A percentile compares a stretch with the other conserved stretches of the same genome.
Conservation (phyloP, 495 filamentous ascomycete species). For the Penicillium paxilli region DNA sequence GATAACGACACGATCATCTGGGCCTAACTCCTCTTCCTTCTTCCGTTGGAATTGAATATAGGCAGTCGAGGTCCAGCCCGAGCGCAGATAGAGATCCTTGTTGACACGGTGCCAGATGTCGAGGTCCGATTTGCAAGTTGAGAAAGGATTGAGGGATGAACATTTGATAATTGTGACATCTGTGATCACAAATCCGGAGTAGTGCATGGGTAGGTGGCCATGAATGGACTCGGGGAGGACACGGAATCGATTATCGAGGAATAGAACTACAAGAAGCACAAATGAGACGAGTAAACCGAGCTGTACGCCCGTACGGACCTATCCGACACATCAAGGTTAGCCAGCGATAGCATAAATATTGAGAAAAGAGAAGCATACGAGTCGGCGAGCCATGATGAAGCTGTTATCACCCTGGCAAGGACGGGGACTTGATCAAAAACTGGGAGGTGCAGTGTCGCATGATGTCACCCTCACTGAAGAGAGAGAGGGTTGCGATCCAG, state of each 20-base stretch:
- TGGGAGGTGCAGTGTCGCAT: constrained; percentile 26
- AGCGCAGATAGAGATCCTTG: constrained; percentile 85
- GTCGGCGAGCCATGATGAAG: constrained; percentile 48
- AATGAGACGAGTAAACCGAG: constrained; percentile 65
- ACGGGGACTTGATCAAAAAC: constrained; percentile 31
- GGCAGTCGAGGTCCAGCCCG: constrained; percentile 71
- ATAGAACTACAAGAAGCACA: constrained; percentile 66
- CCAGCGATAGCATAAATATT: not conserved
- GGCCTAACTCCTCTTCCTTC: constrained; percentile 79
- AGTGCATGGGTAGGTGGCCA: constrained; percentile 78
- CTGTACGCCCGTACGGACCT: constrained; percentile 82
- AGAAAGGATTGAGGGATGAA: constrained; percentile 71
- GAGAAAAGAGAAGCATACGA: constrained; percentile 32
- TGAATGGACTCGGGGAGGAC: constrained; percentile 82
- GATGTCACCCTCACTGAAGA: constrained; percentile 12
- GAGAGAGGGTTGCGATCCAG: not conserved
- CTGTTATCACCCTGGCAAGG: constrained; percentile 36
- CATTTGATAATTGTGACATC: constrained; percentile 86
- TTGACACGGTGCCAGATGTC: constrained; percentile 80
- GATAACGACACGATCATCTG: constrained; percentile 76
- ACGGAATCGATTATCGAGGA: constrained; percentile 79
- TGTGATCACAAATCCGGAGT: constrained; percentile 78
- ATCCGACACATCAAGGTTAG: constrained; percentile 11
- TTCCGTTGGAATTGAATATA: constrained; percentile 85
- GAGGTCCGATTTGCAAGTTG: constrained; percentile 75